phyloP scores from a whole-genome alignment of 768 basidiomycete genomes.

The Hypholoma fasciculare region DNA sequence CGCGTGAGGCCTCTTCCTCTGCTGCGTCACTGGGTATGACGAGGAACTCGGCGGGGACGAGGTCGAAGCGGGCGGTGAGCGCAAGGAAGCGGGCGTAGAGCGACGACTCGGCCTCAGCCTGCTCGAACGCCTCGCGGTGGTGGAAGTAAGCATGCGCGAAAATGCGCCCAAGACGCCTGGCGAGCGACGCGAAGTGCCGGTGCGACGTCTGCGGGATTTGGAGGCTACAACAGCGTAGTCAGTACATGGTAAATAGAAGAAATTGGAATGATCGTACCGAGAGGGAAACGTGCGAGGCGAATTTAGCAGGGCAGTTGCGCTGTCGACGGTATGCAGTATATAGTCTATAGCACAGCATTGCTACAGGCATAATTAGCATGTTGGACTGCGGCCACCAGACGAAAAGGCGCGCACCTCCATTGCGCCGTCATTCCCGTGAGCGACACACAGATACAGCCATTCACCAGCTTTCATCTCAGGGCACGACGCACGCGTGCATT shows the following conservation, averaged over 20 bases:
- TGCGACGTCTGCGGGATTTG: slow-evolving; percentile 79
- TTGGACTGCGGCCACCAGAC: neutral
- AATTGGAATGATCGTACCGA: slow-evolving; percentile 45
- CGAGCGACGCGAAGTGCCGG: slow-evolving; percentile 88
- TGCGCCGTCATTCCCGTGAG: slow-evolving; percentile 85
- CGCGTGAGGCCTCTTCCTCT: slow-evolving; percentile 25
- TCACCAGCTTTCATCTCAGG: slow-evolving; percentile 99
- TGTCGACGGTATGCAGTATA: slow-evolving; percentile 90
- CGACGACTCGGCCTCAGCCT: slow-evolving; percentile 87
- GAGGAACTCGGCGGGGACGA: slow-evolving; percentile 83
- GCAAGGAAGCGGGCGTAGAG: slow-evolving; percentile 89
- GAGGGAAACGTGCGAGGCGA: slow-evolving; percentile 92
- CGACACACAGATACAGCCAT: slow-evolving; percentile 96
- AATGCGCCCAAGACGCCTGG: slow-evolving; percentile 88
- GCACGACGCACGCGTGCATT: slow-evolving; percentile 84
- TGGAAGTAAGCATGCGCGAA: slow-evolving; percentile 97
- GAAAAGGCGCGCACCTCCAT: slow-evolving; percentile 64
- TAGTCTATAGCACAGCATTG: slow-evolving; percentile 99
- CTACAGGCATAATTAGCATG: slow-evolving; percentile 29
- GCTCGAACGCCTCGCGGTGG: slow-evolving; percentile 88
- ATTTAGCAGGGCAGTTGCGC: slow-evolving; percentile 88
- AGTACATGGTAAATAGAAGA: neutral
- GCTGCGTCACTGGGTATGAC: slow-evolving; percentile 59
- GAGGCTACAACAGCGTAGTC: slow-evolving; percentile 45
- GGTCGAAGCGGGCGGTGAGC: slow-evolving; percentile 74